Evolutionary conservation across 1,139 yeast species (phyloP).

Genomic region (Suhomyces anneliseae): DNA sequence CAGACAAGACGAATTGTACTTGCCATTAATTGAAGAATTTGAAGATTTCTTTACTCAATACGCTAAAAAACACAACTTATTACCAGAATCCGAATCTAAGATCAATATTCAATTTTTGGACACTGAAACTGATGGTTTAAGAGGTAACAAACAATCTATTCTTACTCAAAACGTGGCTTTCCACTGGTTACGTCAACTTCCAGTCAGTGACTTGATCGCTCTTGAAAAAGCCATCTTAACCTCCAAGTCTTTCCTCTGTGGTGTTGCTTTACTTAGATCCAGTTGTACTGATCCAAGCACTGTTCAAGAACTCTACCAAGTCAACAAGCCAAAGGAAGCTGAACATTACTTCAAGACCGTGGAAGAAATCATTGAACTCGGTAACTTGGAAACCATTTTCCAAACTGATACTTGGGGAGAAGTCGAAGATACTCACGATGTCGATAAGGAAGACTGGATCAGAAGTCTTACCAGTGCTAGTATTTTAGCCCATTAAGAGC

Average conservation of each 20-base stretch:
- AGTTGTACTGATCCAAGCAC: slow-evolving; percentile 27
- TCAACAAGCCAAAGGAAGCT: slow-evolving; percentile 28
- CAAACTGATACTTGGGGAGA: slow-evolving; percentile 97
- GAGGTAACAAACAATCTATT: slow-evolving; percentile 72
- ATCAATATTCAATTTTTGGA: slow-evolving; percentile 61
- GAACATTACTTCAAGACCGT: slow-evolving; percentile 42
- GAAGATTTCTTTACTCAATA: slow-evolving; percentile 59
- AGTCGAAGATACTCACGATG: slow-evolving; percentile 98
- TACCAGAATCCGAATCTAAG: slow-evolving; percentile 24
- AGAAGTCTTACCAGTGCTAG: slow-evolving; percentile 83
- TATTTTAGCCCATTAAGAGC: slow-evolving; percentile 32
- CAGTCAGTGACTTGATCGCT: slow-evolving; percentile 78
- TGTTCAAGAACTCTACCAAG: slow-evolving; percentile 32
- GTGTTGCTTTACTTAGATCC: slow-evolving; percentile 48
- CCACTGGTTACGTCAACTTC: slow-evolving; percentile 63
- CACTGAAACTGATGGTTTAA: slow-evolving; percentile 74
- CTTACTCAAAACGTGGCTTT: slow-evolving; percentile 63
- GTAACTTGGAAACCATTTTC: slow-evolving; percentile 76
- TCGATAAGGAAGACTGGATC: slow-evolving; percentile 83
- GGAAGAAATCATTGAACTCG: slow-evolving; percentile 75
- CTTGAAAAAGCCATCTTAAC: slow-evolving; percentile 84
- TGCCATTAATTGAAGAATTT: slow-evolving; percentile 69
- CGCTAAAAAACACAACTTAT: slow-evolving; percentile 31
- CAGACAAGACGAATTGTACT: slow-evolving; percentile 73
- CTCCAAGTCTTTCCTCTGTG: slow-evolving; percentile 83